These are phyloP conservation scores for Trapa bicornis DNA, from an alignment of 345 rosid species.

Conservation along the genomic window DNA sequence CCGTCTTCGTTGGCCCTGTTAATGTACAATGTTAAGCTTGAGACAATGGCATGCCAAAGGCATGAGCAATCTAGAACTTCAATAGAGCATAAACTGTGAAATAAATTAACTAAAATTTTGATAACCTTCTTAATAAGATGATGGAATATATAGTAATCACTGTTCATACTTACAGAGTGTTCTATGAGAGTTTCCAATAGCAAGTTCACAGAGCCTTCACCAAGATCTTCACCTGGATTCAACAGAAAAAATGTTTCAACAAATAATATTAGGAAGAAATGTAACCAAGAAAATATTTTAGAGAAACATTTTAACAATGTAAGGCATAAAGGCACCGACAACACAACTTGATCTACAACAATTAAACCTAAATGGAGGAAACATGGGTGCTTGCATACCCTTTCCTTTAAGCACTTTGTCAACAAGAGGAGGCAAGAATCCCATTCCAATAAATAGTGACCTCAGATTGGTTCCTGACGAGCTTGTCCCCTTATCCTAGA, in stretches of 20 bases:
- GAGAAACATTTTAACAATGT: not conserved
- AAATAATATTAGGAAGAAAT: not conserved
- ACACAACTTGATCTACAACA: not conserved
- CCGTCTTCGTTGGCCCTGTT: slow-evolving; percentile 9
- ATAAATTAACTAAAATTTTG: not conserved
- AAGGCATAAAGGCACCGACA: not conserved
- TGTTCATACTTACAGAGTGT: slow-evolving; percentile 30
- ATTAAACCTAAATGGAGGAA: slow-evolving; percentile 2
- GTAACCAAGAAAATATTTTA: not conserved
- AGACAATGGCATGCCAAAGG: not conserved
- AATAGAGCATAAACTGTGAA: not conserved
- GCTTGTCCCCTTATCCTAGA: slow-evolving; percentile 63
- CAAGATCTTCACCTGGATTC: slow-evolving; percentile 60
- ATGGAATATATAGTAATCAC: not conserved
- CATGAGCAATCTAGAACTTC: not conserved
- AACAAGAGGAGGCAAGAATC: slow-evolving; percentile 54
- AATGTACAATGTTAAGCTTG: not conserved
- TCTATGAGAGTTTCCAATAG: slow-evolving; percentile 55
- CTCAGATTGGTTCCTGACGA: slow-evolving; percentile 60
- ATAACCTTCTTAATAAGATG: not conserved
- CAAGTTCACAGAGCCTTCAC: slow-evolving; percentile 56
- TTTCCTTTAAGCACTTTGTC: slow-evolving; percentile 62
- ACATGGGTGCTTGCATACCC: slow-evolving; percentile 29
- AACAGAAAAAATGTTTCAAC: slow-evolving; percentile 12
- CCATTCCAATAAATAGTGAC: slow-evolving; percentile 67